Percentiles rank a stretch among this genome's conserved stretches.
Conservation (phyloP, 2,329 filamentous ascomycete species). For the Diaporthe velutina region DNA sequence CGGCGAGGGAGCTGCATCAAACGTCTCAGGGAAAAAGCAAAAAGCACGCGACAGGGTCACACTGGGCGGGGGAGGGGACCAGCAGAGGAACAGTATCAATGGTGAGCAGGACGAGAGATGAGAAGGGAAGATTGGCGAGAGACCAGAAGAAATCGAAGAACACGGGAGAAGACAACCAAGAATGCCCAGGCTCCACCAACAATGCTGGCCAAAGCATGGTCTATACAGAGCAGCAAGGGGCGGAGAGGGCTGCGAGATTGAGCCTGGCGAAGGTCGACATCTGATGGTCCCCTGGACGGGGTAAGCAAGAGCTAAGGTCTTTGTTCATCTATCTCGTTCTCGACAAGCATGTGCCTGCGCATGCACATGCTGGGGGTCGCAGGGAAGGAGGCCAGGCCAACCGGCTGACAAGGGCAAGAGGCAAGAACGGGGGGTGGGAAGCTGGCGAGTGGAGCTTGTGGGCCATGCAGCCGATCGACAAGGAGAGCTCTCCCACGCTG, state of each 20-base stretch:
- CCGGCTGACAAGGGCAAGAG: conserved; percentile 3
- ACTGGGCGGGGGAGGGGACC: neutral
- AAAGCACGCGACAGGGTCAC: conserved; percentile 22
- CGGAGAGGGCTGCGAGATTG: conserved; percentile 18
- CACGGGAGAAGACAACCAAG: neutral
- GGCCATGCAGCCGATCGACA: conserved; percentile 1
- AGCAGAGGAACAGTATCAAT: neutral
- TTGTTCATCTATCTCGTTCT: conserved; percentile 24
- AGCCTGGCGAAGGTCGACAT: conserved; percentile 14
- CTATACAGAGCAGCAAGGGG: conserved; percentile 1
- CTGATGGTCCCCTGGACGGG: conserved; percentile 16
- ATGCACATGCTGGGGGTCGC: neutral
- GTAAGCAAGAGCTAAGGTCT: conserved; percentile 20
- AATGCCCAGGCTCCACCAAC: neutral
- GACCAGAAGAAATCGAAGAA: neutral
- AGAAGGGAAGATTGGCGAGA: neutral
- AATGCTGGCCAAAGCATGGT: neutral
- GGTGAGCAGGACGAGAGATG: neutral
- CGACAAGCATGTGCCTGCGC: conserved; percentile 24
- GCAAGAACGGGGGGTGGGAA: neutral
- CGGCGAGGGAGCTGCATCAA: conserved; percentile 17
- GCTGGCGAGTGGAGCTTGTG: neutral
- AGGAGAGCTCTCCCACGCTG: neutral
- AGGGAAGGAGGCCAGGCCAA: neutral
- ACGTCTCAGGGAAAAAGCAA: conserved; percentile 26